Base-by-base conservation (phyloP, 495 filamentous ascomycete species). In the Aspergillus haitiensis region DNA sequence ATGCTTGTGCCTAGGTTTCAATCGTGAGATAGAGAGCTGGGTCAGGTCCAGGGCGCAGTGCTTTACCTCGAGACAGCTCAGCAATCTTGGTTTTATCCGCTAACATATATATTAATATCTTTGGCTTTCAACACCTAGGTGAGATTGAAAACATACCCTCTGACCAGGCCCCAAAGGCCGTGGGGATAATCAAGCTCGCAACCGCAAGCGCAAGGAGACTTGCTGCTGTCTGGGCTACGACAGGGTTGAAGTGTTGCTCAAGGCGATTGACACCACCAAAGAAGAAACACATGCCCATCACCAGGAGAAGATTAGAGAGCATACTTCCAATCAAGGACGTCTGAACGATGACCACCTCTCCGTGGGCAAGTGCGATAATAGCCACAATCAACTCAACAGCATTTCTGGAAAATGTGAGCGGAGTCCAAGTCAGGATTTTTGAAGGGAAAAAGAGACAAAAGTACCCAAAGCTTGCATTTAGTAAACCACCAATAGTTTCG, bases 251-350 rank as follows among this genome's bases (percentile, higher is more conserved):
- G 70, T 84, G 86, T 64, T 97, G 93, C 67, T 96, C 88, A 34
- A 82, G 61, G 18, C 93, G 85, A 50, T 88, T 85, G 49, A 94
- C 70, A 33, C 93, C 93, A 34, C 93, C 92, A 52, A 88, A 88
- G 75, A 95, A 91, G 80, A 97, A 97, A 69, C 87, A 92, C 88
- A 94, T 93, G 15, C 93, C 93, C 76, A 97, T 78, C 37, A 97
- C 93, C 16, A 97, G 81, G 6, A 97, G 86, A 52, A 97, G 73
- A 69, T 97, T 97, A 15, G 92, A 96, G 15, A 97, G 75, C 70
- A 97, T 96, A 70, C 85, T 89, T 32, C 93, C 93, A 59, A 97
- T 90, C 11, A 97, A 75, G 3, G 93, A 97, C 1, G 93, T 96
- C 72, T 97, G 89, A 4, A 97, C 93, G 64, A 98, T 95, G 42